These are phyloP conservation scores for Neonectria coccinea DNA, from an alignment of 2,329 filamentous ascomycete species.

Conservation along the genomic window DNA sequence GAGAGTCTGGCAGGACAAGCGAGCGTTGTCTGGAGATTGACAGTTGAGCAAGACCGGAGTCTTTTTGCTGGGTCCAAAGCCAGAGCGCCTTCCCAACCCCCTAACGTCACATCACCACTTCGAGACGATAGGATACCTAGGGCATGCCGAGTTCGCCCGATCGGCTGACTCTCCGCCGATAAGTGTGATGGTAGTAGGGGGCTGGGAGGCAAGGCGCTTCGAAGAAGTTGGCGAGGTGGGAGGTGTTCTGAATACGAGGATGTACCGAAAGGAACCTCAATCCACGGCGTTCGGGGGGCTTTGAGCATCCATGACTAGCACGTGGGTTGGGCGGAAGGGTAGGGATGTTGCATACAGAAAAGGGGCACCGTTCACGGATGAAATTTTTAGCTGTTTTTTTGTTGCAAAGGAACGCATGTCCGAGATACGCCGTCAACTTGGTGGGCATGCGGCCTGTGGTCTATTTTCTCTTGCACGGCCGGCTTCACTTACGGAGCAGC, in stretches of 20 bases:
- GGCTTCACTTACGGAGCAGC: slow-evolving; percentile 4
- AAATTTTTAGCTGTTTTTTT: slow-evolving; percentile 32
- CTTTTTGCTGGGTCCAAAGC: slow-evolving; percentile 26
- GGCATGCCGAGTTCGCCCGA: slow-evolving; percentile 14
- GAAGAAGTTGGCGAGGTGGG: slow-evolving; percentile 12
- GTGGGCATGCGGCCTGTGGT: slow-evolving; percentile 23
- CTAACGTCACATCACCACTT: slow-evolving; percentile 19
- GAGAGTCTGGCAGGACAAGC: slow-evolving; percentile 24
- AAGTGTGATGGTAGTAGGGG: slow-evolving; percentile 15
- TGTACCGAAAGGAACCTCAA: slow-evolving; percentile 24
- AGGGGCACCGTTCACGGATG: slow-evolving; percentile 24
- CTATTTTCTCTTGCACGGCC: slow-evolving; percentile 21
- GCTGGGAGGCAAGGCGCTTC: slow-evolving; percentile 22
- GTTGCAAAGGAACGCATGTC: slow-evolving; percentile 22
- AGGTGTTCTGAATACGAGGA: slow-evolving; percentile 23
- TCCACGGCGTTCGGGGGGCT: slow-evolving; percentile 10
- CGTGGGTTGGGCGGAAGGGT: slow-evolving; percentile 19
- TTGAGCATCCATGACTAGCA: slow-evolving; percentile 17
- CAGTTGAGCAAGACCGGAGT: slow-evolving; percentile 25
- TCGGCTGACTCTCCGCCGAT: slow-evolving; percentile 15
- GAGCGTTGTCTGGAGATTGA: slow-evolving; percentile 33
- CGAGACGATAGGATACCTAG: slow-evolving; percentile 29
- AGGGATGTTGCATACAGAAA: slow-evolving; percentile 35
- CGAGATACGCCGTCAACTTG: slow-evolving; percentile 20
- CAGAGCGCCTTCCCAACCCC: slow-evolving; percentile 21